A percentile compares a stretch with the other conserved stretches of the same genome.
Conservation (phyloP, 495 filamentous ascomycete species). For the Hypoxylon lienhwacheense region DNA sequence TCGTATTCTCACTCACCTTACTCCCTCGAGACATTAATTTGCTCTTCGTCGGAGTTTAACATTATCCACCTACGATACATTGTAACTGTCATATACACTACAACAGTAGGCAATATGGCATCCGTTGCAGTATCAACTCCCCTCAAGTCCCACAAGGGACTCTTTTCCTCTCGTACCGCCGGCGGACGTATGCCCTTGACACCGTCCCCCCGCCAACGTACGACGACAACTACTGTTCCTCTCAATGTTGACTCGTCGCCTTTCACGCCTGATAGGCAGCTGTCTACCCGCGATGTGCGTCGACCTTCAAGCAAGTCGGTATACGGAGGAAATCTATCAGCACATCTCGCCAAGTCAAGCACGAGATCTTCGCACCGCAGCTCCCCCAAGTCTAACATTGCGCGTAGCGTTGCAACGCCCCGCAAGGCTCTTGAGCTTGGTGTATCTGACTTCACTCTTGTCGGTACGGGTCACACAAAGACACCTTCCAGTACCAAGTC, state of each 20-base stretch:
- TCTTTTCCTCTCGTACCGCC: conserved; percentile 90
- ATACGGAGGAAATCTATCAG: conserved; percentile 69
- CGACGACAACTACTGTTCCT: conserved; percentile 47
- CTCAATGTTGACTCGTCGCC: conserved; percentile 66
- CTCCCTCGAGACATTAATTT: conserved; percentile 55
- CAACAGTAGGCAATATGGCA: conserved; percentile 67
- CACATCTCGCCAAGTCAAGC: conserved; percentile 70
- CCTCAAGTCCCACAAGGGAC: conserved; percentile 86
- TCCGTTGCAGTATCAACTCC: conserved; percentile 86
- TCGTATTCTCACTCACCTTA: conserved; percentile 25
- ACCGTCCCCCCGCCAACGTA: conserved; percentile 73
- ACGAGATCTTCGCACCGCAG: conserved; percentile 65
- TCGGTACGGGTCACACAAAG: conserved; percentile 73
- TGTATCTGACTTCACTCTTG: conserved; percentile 88
- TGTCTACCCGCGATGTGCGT: conserved; percentile 49
- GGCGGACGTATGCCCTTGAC: conserved; percentile 94
- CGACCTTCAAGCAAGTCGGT: conserved; percentile 64
- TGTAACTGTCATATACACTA: conserved; percentile 39
- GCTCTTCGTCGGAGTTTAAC: conserved; percentile 45
- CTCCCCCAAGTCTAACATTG: conserved; percentile 95
- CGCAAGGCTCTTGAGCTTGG: conserved; percentile 84
- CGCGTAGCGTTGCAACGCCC: conserved; percentile 64
- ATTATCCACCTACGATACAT: conserved; percentile 37
- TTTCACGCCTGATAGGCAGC: conserved; percentile 74
- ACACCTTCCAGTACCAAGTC: conserved; percentile 69